Percentiles rank a stretch among this genome's conserved stretches.
Conservation (phyloP, 129 eudicot species). For the Sambucus nigra region DNA sequence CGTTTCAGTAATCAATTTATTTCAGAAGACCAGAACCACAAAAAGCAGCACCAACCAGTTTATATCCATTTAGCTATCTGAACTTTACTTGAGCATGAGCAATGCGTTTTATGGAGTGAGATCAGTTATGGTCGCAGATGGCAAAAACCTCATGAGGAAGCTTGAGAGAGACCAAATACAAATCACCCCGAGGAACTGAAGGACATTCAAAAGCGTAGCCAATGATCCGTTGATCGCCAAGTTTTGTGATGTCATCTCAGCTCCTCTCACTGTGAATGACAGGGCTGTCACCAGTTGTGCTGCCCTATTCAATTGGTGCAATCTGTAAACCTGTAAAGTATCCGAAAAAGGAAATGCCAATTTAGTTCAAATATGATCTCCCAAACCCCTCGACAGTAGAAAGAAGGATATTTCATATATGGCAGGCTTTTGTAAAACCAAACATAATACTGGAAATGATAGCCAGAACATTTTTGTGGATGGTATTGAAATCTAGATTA, state of each 20-base stretch:
- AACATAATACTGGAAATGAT: neutral
- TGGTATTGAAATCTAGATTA: no score
- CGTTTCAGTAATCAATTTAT: neutral
- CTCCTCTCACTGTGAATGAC: slow-evolving; percentile 87
- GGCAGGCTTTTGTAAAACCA: neutral
- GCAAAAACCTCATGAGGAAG: slow-evolving; percentile 76
- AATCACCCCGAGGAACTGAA: slow-evolving; percentile 82
- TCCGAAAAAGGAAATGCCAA: neutral
- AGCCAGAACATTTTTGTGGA: neutral
- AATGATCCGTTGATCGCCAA: slow-evolving; percentile 81
- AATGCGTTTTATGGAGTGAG: neutral
- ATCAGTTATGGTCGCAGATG: slow-evolving; percentile 43
- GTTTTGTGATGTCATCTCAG: slow-evolving; percentile 87
- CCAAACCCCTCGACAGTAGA: neutral
- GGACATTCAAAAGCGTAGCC: slow-evolving; percentile 76
- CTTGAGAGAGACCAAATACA: slow-evolving; percentile 97
- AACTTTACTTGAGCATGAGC: slow-evolving; percentile 1
- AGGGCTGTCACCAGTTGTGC: slow-evolving; percentile 97
- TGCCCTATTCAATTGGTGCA: slow-evolving; percentile 94
- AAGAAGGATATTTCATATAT: neutral
- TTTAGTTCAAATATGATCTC: neutral
- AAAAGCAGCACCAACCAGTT: no score
- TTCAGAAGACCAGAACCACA: neutral
- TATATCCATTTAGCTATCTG: neutral
- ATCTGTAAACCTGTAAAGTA: slow-evolving; percentile 63